A percentile compares a stretch with the other conserved stretches of the same genome.
phyloP scores from a whole-genome alignment of 2,329 filamentous ascomycete genomes.

The Fusarium solani-melongenae region DNA sequence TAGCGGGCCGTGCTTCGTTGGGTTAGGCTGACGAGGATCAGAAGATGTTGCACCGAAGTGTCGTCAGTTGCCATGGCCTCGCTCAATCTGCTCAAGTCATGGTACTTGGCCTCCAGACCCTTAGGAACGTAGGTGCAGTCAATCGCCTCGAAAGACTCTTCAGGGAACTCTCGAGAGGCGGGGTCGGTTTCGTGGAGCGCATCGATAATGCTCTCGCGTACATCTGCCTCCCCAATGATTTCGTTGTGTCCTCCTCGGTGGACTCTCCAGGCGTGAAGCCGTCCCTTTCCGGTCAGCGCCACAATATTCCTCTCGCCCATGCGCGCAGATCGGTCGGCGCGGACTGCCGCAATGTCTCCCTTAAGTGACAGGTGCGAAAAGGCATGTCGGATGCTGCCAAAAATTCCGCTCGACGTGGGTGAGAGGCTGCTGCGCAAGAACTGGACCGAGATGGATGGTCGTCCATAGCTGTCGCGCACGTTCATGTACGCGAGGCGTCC shows the following conservation, averaged over 20 bases:
- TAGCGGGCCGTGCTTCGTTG: conserved; percentile 70
- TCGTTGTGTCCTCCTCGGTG: conserved; percentile 88
- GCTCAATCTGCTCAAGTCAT: conserved; percentile 62
- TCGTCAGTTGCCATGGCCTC: conserved; percentile 62
- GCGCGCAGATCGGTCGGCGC: conserved; percentile 75
- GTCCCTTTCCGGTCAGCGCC: conserved; percentile 80
- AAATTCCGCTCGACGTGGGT: conserved; percentile 71
- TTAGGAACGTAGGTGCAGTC: conserved; percentile 80
- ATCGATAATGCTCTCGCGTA: conserved; percentile 70
- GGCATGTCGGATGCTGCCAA: conserved; percentile 83
- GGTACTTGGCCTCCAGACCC: conserved; percentile 61
- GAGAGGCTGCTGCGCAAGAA: conserved; percentile 75
- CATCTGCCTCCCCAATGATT: conserved; percentile 77
- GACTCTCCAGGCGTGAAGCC: conserved; percentile 87
- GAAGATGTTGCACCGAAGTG: conserved; percentile 66
- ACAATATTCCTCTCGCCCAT: conserved; percentile 89
- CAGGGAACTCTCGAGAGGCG: conserved; percentile 58
- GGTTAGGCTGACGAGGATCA: conserved; percentile 70
- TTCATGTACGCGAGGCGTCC: conserved; percentile 89
- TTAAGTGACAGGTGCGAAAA: conserved; percentile 76
- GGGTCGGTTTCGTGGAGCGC: conserved; percentile 69
- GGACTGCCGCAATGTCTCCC: conserved; percentile 83
- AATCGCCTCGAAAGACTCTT: conserved; percentile 76
- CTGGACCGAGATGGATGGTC: conserved; percentile 81
- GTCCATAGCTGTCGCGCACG: conserved; percentile 86